Evolutionary conservation across 2,329 filamentous ascomycete genomes (phyloP).

Genomic region (Penicillium decumbens): DNA sequence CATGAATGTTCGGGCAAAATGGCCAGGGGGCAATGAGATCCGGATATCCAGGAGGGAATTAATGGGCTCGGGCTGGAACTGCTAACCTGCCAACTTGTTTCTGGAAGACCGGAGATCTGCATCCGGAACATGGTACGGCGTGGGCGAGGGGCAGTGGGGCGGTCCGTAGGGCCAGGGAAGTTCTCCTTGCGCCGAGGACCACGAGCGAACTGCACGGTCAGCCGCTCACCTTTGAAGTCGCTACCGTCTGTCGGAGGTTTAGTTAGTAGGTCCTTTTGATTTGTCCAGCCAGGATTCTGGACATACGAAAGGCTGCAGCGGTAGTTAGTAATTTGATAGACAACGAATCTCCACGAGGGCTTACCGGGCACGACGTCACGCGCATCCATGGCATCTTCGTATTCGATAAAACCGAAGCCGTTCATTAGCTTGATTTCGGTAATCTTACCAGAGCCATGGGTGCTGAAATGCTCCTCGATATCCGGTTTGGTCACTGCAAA

Average conservation of each 20-base stretch:
- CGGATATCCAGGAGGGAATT: conserved; percentile 27
- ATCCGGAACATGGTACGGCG: conserved; percentile 93
- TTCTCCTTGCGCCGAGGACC: conserved; percentile 69
- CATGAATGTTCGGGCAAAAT: conserved; percentile 9
- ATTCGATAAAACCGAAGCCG: conserved; percentile 99
- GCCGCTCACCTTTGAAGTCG: conserved; percentile 94
- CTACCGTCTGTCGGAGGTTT: conserved; percentile 68
- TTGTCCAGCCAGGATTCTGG: conserved; percentile 38
- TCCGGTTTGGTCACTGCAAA: conserved; percentile 86
- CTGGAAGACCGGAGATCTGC: conserved; percentile 95
- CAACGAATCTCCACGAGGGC: conserved; percentile 29
- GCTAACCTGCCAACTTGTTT: conserved; percentile 99
- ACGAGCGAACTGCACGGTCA: conserved; percentile 97
- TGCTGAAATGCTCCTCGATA: conserved; percentile 91
- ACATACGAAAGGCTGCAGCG: conserved; percentile 54
- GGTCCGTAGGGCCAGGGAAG: conserved; percentile 59
- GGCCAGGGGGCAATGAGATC: conserved; percentile 17
- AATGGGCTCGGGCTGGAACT: conserved; percentile 27
- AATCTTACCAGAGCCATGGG: conserved; percentile 94
- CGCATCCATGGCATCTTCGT: conserved; percentile 97
- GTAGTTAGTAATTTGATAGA: conserved; percentile 10
- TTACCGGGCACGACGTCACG: conserved; percentile 96
- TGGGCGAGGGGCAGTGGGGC: conserved; percentile 66
- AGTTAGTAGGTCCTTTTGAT: conserved; percentile 51
- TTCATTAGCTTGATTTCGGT: conserved; percentile 99